Evolutionary conservation across 2,329 filamentous ascomycete species (phyloP), one percentile per base, ranked within the genome.

Genomic region (Coniella vitis): DNA sequence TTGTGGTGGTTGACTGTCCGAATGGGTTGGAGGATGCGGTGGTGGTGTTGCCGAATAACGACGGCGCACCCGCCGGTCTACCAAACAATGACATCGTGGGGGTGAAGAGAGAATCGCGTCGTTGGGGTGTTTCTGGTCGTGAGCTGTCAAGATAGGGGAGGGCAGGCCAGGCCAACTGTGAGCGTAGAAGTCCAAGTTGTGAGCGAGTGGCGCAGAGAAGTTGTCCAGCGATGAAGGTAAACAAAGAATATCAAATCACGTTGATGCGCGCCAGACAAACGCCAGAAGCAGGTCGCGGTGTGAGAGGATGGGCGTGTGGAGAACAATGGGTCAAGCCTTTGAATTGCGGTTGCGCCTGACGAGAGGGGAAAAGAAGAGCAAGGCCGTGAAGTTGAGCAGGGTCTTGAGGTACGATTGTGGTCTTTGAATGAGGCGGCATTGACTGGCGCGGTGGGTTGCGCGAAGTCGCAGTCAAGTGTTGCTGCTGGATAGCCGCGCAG

Each of bases 31-130:
- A 29, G 31, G 47, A 45, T 20, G 49, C 17, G 17, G 40, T 39
- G 4, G 20, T 36, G 42, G 50, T 38, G 21, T 38, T 54, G 20
- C 60, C 58, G 47, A 62, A 62, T 1, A 58, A 36, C n/a, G 59
- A 58, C 40, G 57, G 48, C 44, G 55, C 57, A 16, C 36, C 48
- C 29, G 58, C 49, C 14, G 57, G 58, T 49, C 54, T 54, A 10
- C 44, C 44, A 9, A 55, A 48, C n/a, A 44, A 29, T 22, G 46
- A 55, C 38, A 54, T 54, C 7, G n/a, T 43, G 38, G n/a, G 19
- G 14, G 22, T 20, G 25, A 21, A 19, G 29, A 20, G 17, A 25
- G 21, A 39, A n/a, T 20, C 10, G 38, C 22, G 38, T 4, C 14
- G 13, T 13, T 12, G 38, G 21, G 5, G 37, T 29, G 25, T 5